Percentiles rank a stretch among this genome's conserved stretches.
These are phyloP conservation scores for Backusella sp. DNA, from an alignment of 192 early-diverging fungal genomes.

Conservation along the genomic window DNA sequence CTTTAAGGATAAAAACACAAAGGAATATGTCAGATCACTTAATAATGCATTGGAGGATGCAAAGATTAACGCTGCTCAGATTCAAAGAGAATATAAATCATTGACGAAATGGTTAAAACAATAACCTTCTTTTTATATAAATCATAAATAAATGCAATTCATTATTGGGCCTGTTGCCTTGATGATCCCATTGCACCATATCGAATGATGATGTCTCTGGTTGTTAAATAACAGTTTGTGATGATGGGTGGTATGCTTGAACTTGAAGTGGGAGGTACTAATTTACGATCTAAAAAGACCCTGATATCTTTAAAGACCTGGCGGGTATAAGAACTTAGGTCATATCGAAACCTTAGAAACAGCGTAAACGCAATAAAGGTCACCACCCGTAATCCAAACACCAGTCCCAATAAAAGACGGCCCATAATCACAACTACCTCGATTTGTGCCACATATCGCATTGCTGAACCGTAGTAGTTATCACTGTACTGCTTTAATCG, in stretches of 20 bases:
- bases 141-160: background rate
- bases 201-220: conserved; percentile 25
- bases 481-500: conserved; percentile 51
- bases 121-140: background rate
- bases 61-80: conserved; percentile 56
- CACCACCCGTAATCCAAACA: conserved; percentile 29
- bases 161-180: background rate
- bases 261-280: conserved; percentile 41
- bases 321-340: conserved; percentile 52
- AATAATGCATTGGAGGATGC: conserved; percentile 71
- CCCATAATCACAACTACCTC: conserved; percentile 72
- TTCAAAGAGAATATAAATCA: conserved; percentile 21
- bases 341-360: conserved; percentile 72
- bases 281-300: background rate
- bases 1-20: conserved; percentile 60
- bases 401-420: conserved; percentile 47
- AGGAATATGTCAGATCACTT: conserved; percentile 62
- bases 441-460: conserved; percentile 60
- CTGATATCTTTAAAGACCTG: conserved; percentile 34
- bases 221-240: conserved; percentile 37
- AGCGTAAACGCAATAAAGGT: conserved; percentile 56
- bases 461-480: conserved; percentile 59
- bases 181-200: conserved; percentile 13
- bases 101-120: conserved; percentile 16
- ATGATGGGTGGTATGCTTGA: conserved; percentile 41